These are phyloP conservation scores for Candida koratica DNA, from an alignment of 805 yeast genomes.

Conservation along the genomic window DNA sequence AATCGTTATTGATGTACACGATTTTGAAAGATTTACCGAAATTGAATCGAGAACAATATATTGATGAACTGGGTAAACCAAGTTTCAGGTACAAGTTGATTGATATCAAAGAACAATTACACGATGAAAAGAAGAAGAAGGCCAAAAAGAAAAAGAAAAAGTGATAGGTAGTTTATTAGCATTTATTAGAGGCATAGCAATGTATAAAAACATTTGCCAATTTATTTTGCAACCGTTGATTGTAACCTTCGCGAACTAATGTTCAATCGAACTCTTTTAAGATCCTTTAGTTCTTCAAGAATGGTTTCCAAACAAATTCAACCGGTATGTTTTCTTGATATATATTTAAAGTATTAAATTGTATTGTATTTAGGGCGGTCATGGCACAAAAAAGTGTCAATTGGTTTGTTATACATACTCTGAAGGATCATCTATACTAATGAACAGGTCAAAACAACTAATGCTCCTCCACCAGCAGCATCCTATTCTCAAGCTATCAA, in stretches of 20 bases:
- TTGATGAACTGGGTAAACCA: neutral
- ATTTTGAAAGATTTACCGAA: conserved; percentile 20
- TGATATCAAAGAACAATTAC: conserved; percentile 22
- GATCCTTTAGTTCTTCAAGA: conserved; percentile 12
- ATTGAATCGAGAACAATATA: conserved; percentile 19
- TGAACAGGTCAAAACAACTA: conserved; percentile 54
- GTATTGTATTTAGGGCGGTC: too few relatives aligned
- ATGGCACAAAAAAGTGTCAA: too few relatives aligned
- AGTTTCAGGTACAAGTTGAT: conserved; percentile 13
- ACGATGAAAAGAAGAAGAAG: conserved; percentile 27
- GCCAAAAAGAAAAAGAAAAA: conserved; percentile 15
- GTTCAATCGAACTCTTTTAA: conserved; percentile 12
- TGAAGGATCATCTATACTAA: conserved; percentile 6
- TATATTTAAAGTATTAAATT: too few relatives aligned
- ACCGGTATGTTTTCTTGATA: conserved; percentile 13
- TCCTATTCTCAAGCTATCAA: conserved; percentile 94
- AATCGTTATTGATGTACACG: neutral
- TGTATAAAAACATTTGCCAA: too few relatives aligned
- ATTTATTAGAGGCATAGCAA: too few relatives aligned
- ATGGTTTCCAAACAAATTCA: conserved; percentile 14
- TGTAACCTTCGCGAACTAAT: too few relatives aligned
- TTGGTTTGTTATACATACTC: too few relatives aligned
- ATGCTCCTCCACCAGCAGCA: conserved; percentile 96
- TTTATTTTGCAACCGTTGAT: neutral
- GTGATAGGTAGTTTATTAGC: too few relatives aligned